phyloP scores from a whole-genome alignment of 2,329 filamentous ascomycete species.

The Cladosporium sp. region DNA sequence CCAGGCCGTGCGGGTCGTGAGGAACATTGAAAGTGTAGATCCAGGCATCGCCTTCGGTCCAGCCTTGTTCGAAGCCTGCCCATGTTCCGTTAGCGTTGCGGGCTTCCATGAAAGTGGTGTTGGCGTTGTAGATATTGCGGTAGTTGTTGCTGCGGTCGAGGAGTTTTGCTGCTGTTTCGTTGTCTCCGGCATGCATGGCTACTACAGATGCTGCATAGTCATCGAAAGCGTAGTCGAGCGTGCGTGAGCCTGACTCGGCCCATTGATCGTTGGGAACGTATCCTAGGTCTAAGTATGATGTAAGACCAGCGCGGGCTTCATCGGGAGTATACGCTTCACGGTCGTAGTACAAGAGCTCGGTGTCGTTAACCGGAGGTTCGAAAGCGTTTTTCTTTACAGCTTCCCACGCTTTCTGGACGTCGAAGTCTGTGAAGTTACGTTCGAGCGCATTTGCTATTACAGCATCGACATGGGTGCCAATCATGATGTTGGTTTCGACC shows the following conservation, averaged over 20 bases:
- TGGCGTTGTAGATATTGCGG: constrained; percentile 46
- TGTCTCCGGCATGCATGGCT: constrained; percentile 42
- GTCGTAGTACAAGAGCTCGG: constrained; percentile 50
- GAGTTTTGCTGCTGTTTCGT: constrained; percentile 38
- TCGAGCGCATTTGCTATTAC: constrained; percentile 52
- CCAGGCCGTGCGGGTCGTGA: constrained; percentile 49
- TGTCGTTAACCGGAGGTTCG: constrained; percentile 48
- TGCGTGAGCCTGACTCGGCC: constrained; percentile 51
- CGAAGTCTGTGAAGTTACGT: constrained; percentile 47
- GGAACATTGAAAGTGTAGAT: constrained; percentile 55
- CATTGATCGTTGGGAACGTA: constrained; percentile 54
- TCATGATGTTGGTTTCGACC: constrained; percentile 56
- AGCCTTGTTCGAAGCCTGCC: constrained; percentile 49
- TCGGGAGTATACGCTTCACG: constrained; percentile 50
- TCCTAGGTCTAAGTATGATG: constrained; percentile 47
- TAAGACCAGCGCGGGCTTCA: constrained; percentile 51
- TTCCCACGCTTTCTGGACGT: constrained; percentile 48
- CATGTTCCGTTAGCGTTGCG: constrained; percentile 52
- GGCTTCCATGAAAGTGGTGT: constrained; percentile 52
- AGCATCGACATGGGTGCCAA: constrained; percentile 52
- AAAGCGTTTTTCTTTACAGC: constrained; percentile 51
- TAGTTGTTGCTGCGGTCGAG: constrained; percentile 46
- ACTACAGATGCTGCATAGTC: constrained; percentile 50
- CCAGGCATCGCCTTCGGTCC: constrained; percentile 55
- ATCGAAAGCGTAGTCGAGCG: constrained; percentile 52